These are phyloP conservation scores for Pestalotiopsis sp. DNA, from an alignment of 2,329 filamentous ascomycete genomes.

Conservation along the genomic window DNA sequence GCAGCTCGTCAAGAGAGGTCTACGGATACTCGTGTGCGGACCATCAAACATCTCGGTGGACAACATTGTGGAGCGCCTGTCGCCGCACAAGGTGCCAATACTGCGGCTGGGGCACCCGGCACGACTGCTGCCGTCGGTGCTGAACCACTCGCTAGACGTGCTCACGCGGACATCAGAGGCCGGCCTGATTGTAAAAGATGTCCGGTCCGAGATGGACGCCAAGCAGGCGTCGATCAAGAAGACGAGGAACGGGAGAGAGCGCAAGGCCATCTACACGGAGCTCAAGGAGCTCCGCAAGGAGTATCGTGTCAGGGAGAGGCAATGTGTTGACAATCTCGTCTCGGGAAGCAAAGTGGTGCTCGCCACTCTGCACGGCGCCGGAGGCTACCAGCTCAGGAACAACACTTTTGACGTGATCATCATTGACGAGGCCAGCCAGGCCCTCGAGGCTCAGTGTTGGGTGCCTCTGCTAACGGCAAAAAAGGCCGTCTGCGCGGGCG, in stretches of 20 bases:
- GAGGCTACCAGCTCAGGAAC: constrained; percentile 78
- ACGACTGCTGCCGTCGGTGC: constrained; percentile 81
- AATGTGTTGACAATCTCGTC: constrained; percentile 78
- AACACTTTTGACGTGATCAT: constrained; percentile 91
- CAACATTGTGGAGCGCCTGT: constrained; percentile 93
- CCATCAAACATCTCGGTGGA: constrained; percentile 97
- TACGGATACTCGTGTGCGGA: constrained; percentile 87
- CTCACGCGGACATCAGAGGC: constrained; percentile 90
- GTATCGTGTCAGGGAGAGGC: constrained; percentile 80
- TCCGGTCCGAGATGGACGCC: constrained; percentile 88
- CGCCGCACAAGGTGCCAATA: constrained; percentile 82
- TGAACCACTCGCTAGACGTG: constrained; percentile 89
- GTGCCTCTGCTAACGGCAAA: constrained; percentile 79
- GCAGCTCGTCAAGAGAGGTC: constrained; percentile 76
- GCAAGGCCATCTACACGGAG: constrained; percentile 81
- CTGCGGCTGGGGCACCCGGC: constrained; percentile 92
- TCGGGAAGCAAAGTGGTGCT: constrained; percentile 83
- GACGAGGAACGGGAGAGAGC: constrained; percentile 78
- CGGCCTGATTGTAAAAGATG: constrained; percentile 84
- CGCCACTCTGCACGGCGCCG: constrained; percentile 89
- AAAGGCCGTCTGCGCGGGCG: constrained; percentile 89
- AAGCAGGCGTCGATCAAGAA: constrained; percentile 90
- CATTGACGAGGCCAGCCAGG: constrained; percentile 95
- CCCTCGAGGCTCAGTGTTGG: constrained; percentile 96
- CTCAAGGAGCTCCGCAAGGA: constrained; percentile 86